phyloP scores from a whole-genome alignment of 2,329 filamentous ascomycete genomes.

The Claviceps purpurea region DNA sequence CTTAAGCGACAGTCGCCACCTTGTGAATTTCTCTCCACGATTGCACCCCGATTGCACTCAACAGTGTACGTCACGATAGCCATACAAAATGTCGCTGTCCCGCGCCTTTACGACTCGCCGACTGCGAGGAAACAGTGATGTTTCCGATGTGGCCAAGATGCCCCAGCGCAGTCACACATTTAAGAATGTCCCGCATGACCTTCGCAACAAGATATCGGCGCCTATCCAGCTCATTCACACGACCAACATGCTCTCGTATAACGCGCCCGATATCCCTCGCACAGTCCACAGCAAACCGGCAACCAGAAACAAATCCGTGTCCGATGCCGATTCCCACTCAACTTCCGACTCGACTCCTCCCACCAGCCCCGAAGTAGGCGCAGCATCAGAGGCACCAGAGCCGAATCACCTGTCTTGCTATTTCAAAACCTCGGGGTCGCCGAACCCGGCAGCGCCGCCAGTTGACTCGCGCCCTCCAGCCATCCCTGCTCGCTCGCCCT shows the following conservation, averaged over 20 bases:
- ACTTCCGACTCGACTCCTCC: conserved; percentile 45
- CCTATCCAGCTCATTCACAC: conserved; percentile 83
- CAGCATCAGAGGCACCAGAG: conserved; percentile 43
- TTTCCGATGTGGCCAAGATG: conserved; percentile 26
- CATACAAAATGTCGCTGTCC: conserved; percentile 38
- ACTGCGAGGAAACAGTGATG: conserved; percentile 36
- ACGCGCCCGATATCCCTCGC: conserved; percentile 67
- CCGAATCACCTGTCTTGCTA: conserved; percentile 57
- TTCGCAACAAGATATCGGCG: conserved; percentile 67
- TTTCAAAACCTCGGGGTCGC: conserved; percentile 41
- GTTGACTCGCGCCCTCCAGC: conserved; percentile 27
- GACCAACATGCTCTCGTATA: conserved; percentile 93
- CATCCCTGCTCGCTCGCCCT: conserved; percentile 67
- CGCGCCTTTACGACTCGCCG: conserved; percentile 61
- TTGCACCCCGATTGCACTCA: too few species aligned
- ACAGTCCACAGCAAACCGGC: conserved; percentile 37
- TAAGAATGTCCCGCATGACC: conserved; percentile 25
- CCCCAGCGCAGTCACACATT: conserved; percentile 38
- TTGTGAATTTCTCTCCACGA: background rate
- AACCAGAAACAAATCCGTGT: conserved; percentile 45
- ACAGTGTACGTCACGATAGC: too few species aligned
- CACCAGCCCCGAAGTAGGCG: conserved; percentile 54
- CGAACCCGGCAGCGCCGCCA: conserved; percentile 15
- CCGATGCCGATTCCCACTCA: conserved; percentile 58
- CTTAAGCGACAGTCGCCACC: background rate